Conservation (phyloP, 345 rosid genomes). For the Toxicodendron radicans region DNA sequence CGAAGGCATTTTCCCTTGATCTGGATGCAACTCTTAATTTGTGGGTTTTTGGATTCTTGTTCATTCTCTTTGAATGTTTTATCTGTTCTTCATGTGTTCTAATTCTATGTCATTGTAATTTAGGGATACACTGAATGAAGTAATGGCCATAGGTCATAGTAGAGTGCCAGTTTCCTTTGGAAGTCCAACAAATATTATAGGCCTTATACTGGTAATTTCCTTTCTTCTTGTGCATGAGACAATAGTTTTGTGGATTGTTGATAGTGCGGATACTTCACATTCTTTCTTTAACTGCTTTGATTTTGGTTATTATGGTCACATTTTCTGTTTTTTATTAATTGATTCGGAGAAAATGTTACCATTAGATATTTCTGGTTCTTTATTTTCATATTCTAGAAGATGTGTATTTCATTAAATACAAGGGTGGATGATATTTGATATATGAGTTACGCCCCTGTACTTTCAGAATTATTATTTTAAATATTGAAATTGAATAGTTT, state of each 20-base stretch:
- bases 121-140: conserved; percentile 80
- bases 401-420: neutral
- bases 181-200: conserved; percentile 71
- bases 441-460: neutral
- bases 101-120: conserved; percentile 22
- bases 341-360: neutral
- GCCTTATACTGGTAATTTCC: conserved; percentile 75
- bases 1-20: conserved; percentile 97
- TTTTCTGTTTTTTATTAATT: conserved; percentile 4
- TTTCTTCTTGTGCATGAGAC: neutral
- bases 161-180: conserved; percentile 85
- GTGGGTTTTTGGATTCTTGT: conserved; percentile 58
- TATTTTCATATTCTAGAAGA: neutral
- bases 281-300: neutral
- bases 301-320: neutral
- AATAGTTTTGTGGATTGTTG: neutral
- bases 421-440: neutral
- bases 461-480: neutral
- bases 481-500: neutral
- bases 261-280: neutral
- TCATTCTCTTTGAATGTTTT: conserved; percentile 21
- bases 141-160: conserved; percentile 94
- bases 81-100: conserved; percentile 9
- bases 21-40: conserved; percentile 90
- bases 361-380: neutral